Evolutionary conservation across 208 protist genomes (phyloP), one percentile per base, ranked within the genome.

Genomic region (Trypanosoma rangeli): DNA sequence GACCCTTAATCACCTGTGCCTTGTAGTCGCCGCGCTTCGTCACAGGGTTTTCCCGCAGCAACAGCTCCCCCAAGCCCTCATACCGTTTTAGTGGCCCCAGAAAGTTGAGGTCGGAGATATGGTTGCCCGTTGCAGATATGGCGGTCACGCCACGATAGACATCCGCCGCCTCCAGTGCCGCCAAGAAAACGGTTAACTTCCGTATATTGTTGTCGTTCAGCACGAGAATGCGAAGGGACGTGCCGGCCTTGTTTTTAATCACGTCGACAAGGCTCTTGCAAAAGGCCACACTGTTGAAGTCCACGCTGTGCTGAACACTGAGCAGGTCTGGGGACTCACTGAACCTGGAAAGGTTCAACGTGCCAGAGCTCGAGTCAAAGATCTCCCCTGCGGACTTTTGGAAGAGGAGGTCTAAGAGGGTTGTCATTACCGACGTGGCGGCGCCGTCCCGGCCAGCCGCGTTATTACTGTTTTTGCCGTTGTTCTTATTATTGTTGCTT

Each of bases 201-300:
- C 65, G 60, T 68, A 96, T 94, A 26, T 83, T 77, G 72, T 96
- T 94, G 73, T 82, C 48, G 63, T 91, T 76, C 18, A 93, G 63
- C 56, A 76, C 68, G 28, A 96, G 49, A 33, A 89, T 70, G 49
- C 85, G 84, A 18, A 94, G 83, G 48, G 74, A 69, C 42, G 77
- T 55, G 16, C 79, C 82, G 70, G 89, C 87, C 29, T 75, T 78
- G 49, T 87, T 82, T 29, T 83, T 82, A 44, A 96, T 66, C 24
- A 91, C 89, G 60, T 86, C 78, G 13, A 78, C 79, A 5, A 96
- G 79, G 16, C 82, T 77, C 56, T 79, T 85, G 70, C 85, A 93
- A 73, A 96, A 96, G 5, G 80, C 63, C 16, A 86, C 82, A 46
- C 76, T 93, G 84, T 93, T 93, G 71, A 92, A 94, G 73, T 96